Evolutionary conservation across 2,329 filamentous ascomycete species (phyloP).

Genomic region (Calonectria multiphialidica): DNA sequence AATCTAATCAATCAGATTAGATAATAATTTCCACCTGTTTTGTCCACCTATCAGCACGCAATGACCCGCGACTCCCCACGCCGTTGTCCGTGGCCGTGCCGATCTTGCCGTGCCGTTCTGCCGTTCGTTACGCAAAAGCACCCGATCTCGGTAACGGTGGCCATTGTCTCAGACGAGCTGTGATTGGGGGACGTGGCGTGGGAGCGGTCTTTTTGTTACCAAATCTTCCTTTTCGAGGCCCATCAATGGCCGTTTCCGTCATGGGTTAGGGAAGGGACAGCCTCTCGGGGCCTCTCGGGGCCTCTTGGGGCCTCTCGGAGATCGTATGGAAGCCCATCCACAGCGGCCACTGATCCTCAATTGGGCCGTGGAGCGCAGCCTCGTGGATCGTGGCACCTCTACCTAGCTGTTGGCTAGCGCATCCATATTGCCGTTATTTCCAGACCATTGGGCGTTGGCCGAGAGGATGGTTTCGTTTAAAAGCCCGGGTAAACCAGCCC

Average conservation of each 20-base stretch:
- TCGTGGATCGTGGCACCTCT: neutral
- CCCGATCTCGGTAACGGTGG: neutral
- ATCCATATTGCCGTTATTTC: neutral
- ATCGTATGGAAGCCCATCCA: neutral
- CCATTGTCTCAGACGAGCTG: neutral
- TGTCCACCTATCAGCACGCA: neutral
- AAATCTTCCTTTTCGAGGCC: neutral
- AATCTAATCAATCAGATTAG: conserved; percentile 13
- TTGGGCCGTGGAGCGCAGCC: neutral
- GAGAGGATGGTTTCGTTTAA: neutral
- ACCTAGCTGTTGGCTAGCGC: neutral
- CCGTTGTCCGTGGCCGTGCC: neutral
- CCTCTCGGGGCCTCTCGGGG: neutral
- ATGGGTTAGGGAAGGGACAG: neutral
- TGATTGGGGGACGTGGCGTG: neutral
- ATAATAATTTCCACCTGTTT: neutral
- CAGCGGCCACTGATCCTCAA: neutral
- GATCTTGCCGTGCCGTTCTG: conserved; percentile 10
- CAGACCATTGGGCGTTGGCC: neutral
- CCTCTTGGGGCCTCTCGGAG: neutral
- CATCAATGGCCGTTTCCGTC: neutral
- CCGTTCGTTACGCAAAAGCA: neutral
- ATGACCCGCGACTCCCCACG: neutral
- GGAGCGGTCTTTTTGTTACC: neutral
- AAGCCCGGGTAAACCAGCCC: neutral